Base-by-base conservation (phyloP, 2,329 filamentous ascomycete genomes). In the Thelonectria blattea region DNA sequence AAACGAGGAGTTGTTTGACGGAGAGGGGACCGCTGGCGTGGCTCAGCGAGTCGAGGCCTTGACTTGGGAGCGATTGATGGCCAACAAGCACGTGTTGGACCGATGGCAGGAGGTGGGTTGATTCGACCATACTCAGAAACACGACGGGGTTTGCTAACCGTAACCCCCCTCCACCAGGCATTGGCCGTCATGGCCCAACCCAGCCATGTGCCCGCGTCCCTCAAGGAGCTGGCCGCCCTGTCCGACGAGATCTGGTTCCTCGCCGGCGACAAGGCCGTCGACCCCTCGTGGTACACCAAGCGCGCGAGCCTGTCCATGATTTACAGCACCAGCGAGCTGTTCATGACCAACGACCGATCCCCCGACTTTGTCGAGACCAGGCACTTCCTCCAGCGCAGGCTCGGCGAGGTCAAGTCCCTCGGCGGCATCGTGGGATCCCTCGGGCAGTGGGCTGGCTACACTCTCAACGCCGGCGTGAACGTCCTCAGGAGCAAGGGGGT, bases 191-290 rank as follows among this genome's bases (percentile, higher is more conserved):
- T 97, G 91, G 92, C 93, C 5, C 88, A 96, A 59, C 91, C 92
- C 0, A 86, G 84, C 61, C 90, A 94, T 74, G 84, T 96, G 34
- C 86, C 92, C 0, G 79, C 86, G 9, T 93, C 93, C 0, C 74
- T 97, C 3, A 83, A 83, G 46, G 95, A 98, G 78, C 85, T 99
- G 4, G 88, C 90, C 43, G 81, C 85, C 51, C 86, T 99, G 5
- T 85, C 90, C n/a, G 94, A 97, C 74, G 95, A 99, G 75, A 96
- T 99, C 52, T 91, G 91, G 83, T 93, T 91, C 71, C 85, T 97
- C 4, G 87, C 94, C 0, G 92, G 92, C 52, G 95, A 98, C 75
- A 82, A 79, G 20, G 85, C 88, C 20, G 91, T 97, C 61, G 93
- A 98, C 75, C 85, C 87, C 4, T 89, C 88, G 5, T 99, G 95